Evolutionary conservation across 1,139 yeast species (phyloP), one percentile per base, ranked within the genome.

Genomic region (Oligophagozyma castellii): DNA sequence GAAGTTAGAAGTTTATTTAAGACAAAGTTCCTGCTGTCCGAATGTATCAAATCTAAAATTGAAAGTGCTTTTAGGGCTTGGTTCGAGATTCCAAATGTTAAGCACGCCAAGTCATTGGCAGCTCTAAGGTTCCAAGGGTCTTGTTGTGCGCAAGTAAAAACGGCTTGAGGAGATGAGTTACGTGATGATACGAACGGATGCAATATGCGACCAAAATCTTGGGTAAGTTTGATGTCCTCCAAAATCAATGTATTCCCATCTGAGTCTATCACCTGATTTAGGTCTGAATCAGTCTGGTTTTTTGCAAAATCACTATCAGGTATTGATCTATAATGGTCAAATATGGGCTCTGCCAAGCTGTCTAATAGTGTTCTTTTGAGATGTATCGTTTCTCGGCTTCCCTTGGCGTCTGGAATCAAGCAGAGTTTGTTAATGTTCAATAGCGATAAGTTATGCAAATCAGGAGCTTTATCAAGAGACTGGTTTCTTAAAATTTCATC

Each of bases 101-200:
- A 63, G 47, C 93, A 79, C 0, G 95, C 94, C 42, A 83, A 61
- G 53, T 86, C 95, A 47, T 86, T 86, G 5, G 93, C 86, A 5
- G 93, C 86, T 42, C 71, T 70, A 26, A 86, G 69, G 13, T 63
- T 56, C 83, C 92, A 86, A 0, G 95, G 95, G 28, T 68, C 64
- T n/a, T 67, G 70, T 12, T 68, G 59, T 8, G 71, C 73, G 23
- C 92, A 80, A 0, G 95, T 83, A 51, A 86, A 77, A 4, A 84
- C 77, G 0, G 93, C 89, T 47, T 76, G 83, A 23, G 86, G 84
- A 3, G 74, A 62, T 1, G 73, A 61, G 35, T 73, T 75, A 42
- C 74, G 77, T 5, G 75, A 74, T 4, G 78, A 63, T 1, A 77
- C 65, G 28, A 73, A 63, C 1, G 70, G 57, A 45, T 75, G 84